Evolutionary conservation across 2,329 filamentous ascomycete species (phyloP).

Genomic region (Cladorrhinum sp.): DNA sequence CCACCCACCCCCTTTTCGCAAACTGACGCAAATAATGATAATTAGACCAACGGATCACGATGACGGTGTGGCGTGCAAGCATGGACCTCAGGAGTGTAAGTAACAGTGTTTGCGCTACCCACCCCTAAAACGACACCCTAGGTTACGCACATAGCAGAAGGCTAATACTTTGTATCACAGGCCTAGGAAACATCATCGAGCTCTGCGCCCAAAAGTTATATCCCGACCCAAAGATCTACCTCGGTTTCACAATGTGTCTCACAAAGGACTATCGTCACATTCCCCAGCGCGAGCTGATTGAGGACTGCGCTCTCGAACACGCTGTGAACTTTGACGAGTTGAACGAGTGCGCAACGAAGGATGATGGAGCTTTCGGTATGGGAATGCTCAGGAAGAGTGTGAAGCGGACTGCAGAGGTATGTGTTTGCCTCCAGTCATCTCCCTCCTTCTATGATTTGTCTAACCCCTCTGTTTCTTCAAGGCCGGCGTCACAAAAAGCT

Average conservation of each 20-base stretch:
- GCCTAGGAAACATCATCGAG: slow-evolving; percentile 90
- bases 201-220: slow-evolving; percentile 84
- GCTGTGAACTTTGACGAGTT: slow-evolving; percentile 78
- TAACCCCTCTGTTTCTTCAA: slow-evolving; percentile 28
- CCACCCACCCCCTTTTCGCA: not conserved
- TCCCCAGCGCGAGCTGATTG: slow-evolving; percentile 71
- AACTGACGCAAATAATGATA: slow-evolving; percentile 2
- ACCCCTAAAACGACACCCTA: not conserved
- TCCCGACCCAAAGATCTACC: slow-evolving; percentile 78
- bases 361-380: slow-evolving; percentile 70
- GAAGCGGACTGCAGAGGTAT: slow-evolving; percentile 57
- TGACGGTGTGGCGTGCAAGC: slow-evolving; percentile 82
- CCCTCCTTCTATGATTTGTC: not conserved
- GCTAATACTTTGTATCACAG: slow-evolving; percentile 24
- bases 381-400: slow-evolving; percentile 67
- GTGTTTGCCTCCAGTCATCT: slow-evolving; percentile 26
- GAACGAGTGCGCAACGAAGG: slow-evolving; percentile 75
- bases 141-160: not conserved
- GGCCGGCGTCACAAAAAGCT: slow-evolving; percentile 67
- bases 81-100: slow-evolving; percentile 78
- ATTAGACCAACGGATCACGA: slow-evolving; percentile 68
- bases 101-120: slow-evolving; percentile 2
- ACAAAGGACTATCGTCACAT: slow-evolving; percentile 73
- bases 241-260: slow-evolving; percentile 93
- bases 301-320: slow-evolving; percentile 87